Evolutionary conservation across 306 rosid genomes (phyloP).

Genomic region (Potentilla sterilis): DNA sequence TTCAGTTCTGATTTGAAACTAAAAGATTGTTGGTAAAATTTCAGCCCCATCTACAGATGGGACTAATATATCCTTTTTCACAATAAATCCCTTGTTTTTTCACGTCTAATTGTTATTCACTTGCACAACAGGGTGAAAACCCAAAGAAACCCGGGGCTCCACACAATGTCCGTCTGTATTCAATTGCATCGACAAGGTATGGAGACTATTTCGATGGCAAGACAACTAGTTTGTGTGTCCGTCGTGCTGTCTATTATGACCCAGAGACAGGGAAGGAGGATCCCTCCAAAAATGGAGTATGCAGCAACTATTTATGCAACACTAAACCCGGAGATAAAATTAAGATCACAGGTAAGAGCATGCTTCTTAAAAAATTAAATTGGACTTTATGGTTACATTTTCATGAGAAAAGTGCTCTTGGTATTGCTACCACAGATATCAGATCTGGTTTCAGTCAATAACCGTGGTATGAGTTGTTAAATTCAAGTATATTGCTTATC

Average conservation of each 20-base stretch:
- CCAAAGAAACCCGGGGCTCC: conserved; percentile 91
- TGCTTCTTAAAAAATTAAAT: background rate
- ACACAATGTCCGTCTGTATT: conserved; percentile 84
- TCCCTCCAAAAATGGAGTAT: conserved; percentile 79
- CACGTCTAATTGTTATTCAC: conserved; percentile 15
- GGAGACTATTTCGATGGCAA: conserved; percentile 88
- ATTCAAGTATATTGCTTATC: background rate
- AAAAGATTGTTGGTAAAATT: background rate
- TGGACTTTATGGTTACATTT: background rate
- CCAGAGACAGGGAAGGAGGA: conserved; percentile 93
- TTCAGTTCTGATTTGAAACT: background rate
- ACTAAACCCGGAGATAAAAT: conserved; percentile 93
- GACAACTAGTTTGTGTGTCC: conserved; percentile 94
- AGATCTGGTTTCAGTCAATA: background rate
- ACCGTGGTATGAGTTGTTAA: background rate
- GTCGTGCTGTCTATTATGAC: conserved; percentile 93
- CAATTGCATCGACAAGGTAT: conserved; percentile 94
- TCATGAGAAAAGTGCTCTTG: background rate
- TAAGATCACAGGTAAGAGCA: conserved; percentile 70
- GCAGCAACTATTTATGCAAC: conserved; percentile 86
- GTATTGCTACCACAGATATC: background rate
- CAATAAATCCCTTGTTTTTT: background rate
- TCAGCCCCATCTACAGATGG: background rate
- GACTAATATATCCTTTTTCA: background rate
- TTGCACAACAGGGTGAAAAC: conserved; percentile 78